phyloP scores from a whole-genome alignment of 495 filamentous ascomycete genomes.

The Neurospora sp. region DNA sequence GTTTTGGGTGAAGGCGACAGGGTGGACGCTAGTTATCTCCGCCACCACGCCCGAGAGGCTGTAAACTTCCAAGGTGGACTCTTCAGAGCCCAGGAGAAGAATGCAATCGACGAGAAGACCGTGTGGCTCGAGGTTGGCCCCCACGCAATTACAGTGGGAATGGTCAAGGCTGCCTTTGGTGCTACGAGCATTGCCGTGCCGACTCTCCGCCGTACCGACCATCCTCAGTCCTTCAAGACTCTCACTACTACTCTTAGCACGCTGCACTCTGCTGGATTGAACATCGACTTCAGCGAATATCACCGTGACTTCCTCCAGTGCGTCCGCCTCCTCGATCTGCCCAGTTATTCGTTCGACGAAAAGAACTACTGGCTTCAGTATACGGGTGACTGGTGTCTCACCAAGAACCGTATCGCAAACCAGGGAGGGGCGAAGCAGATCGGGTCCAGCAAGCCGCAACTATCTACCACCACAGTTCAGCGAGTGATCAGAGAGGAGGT shows the following conservation, averaged over 20 bases:
- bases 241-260: conserved; percentile 48
- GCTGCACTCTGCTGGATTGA: conserved; percentile 54
- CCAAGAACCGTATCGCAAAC: conserved; percentile 57
- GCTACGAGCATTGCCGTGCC: conserved; percentile 44
- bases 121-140: conserved; percentile 60
- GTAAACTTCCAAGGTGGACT: conserved; percentile 66
- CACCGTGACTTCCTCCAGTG: conserved; percentile 57
- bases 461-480: conserved; percentile 41
- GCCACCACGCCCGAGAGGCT: conserved; percentile 54
- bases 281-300: conserved; percentile 69
- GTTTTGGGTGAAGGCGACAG: conserved; percentile 42
- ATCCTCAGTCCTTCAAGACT: conserved; percentile 48
- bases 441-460: conserved; percentile 39
- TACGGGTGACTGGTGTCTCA: conserved; percentile 55
- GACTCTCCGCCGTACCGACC: conserved; percentile 40
- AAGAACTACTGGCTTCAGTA: conserved; percentile 83
- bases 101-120: conserved; percentile 43
- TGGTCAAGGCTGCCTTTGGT: conserved; percentile 60
- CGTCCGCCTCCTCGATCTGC: conserved; percentile 55
- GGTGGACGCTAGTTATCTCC: conserved; percentile 53
- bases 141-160: conserved; percentile 56
- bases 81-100: conserved; percentile 39
- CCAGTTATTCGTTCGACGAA: conserved; percentile 65
- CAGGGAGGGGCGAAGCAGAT: conserved; percentile 34
- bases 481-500: conserved; percentile 46